Evolutionary conservation across 129 eudicot species (phyloP).

Genomic region (Sambucus nigra): DNA sequence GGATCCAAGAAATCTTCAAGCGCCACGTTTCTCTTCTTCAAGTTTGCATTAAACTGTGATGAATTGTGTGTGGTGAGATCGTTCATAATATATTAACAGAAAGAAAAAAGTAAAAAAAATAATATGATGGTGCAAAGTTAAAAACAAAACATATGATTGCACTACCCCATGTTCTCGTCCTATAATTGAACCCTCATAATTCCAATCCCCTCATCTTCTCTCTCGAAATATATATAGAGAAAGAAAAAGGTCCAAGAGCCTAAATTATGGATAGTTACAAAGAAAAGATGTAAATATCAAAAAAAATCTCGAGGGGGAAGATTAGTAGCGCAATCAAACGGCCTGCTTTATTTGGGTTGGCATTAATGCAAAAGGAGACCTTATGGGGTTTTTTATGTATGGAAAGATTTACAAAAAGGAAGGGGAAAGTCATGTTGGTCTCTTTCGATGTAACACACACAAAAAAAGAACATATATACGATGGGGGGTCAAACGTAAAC

Average conservation of each 20-base stretch:
- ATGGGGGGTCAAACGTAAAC: neutral
- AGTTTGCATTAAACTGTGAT: neutral
- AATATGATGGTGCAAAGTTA: constrained; percentile 19
- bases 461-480: neutral
- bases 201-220: constrained; percentile 12
- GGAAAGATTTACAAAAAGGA: constrained; percentile 12
- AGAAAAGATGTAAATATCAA: constrained; percentile 5
- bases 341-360: constrained; percentile 16
- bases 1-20: constrained; percentile 19
- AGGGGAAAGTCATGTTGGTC: constrained; percentile 11
- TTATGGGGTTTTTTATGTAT: constrained; percentile 13
- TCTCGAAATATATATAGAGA: neutral
- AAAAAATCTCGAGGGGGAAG: constrained; percentile 1
- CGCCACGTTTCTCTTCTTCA: neutral
- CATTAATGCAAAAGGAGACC: constrained; percentile 11
- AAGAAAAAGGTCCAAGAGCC: no score
- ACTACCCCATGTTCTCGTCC: constrained; percentile 44
- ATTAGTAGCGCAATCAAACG: constrained; percentile 61
- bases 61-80: neutral
- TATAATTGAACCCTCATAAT: constrained; percentile 51
- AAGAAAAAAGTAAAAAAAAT: constrained; percentile 13
- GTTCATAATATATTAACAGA: constrained; percentile 1
- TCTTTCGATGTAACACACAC: constrained; percentile 8
- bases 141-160: constrained; percentile 29
- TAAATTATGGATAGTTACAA: constrained; percentile 4